Evolutionary conservation across 148 eudicot species (phyloP).

Genomic region (Gaultheria prostrata): DNA sequence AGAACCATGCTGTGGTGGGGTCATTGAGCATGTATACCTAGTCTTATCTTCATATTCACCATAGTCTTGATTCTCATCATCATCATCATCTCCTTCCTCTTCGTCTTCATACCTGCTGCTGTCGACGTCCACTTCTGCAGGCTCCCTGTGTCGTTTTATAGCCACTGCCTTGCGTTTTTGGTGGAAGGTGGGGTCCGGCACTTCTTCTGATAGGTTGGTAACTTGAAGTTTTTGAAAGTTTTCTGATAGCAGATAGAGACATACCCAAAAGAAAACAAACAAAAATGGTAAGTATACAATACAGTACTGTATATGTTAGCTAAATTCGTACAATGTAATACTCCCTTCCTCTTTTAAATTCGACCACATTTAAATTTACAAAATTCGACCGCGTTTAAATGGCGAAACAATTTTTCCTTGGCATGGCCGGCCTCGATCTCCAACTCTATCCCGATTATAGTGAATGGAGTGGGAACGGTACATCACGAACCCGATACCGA

Average conservation of each 20-base stretch:
- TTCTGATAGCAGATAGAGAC: conserved; percentile 3
- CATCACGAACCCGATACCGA: too few relatives aligned
- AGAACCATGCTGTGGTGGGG: conserved; percentile 17
- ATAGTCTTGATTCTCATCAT: conserved; percentile 19
- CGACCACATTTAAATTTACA: too few relatives aligned
- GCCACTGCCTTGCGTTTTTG: conserved; percentile 26
- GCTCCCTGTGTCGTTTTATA: conserved; percentile 23
- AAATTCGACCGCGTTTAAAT: too few relatives aligned
- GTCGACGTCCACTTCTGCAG: conserved; percentile 12
- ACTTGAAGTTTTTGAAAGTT: conserved; percentile 14
- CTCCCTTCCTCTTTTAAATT: too few relatives aligned
- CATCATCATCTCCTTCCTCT: conserved; percentile 17
- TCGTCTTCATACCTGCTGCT: conserved; percentile 1
- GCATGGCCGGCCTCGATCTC: too few relatives aligned
- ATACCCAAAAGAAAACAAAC: too few relatives aligned
- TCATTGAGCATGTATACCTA: conserved; percentile 27
- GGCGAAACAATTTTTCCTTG: too few relatives aligned
- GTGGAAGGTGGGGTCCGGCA: conserved; percentile 17
- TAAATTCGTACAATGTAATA: too few relatives aligned
- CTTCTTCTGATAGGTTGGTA: conserved; percentile 13
- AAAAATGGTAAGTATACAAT: too few relatives aligned
- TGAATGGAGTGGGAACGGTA: too few relatives aligned
- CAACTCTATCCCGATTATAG: too few relatives aligned
- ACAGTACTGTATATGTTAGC: too few relatives aligned
- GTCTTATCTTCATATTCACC: conserved; percentile 22